phyloP scores from a whole-genome alignment of 352 stramenopile species.

The Pythium chondricola region DNA sequence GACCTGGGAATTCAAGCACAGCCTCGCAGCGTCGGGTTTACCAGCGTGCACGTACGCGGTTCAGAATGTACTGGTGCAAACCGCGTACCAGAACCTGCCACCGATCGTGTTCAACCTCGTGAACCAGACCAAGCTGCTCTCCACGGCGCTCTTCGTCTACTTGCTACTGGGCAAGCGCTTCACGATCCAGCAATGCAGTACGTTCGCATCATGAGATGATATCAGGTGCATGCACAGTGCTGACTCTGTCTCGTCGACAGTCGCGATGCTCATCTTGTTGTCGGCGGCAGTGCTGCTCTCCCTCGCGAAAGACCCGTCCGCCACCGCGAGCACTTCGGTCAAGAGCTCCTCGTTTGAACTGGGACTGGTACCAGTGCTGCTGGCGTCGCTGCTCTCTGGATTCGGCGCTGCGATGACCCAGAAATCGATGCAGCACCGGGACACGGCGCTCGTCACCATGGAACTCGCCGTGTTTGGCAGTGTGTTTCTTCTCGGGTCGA shows the following conservation, averaged over 20 bases:
- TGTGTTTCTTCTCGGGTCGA: slow-evolving; percentile 54
- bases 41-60: slow-evolving; percentile 82
- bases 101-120: slow-evolving; percentile 84
- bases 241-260: slow-evolving; percentile 9
- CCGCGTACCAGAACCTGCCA: slow-evolving; percentile 75
- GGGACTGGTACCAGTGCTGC: slow-evolving; percentile 58
- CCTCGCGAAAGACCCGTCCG: slow-evolving; percentile 38
- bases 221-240: not conserved
- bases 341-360: slow-evolving; percentile 40
- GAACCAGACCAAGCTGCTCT: slow-evolving; percentile 86
- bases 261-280: slow-evolving; percentile 68
- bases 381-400: slow-evolving; percentile 68
- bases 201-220: no score
- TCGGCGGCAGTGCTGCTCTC: slow-evolving; percentile 61
- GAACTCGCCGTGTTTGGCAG: slow-evolving; percentile 75
- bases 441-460: slow-evolving; percentile 72
- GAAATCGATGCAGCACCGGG: slow-evolving; percentile 70
- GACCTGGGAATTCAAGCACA: slow-evolving; percentile 53
- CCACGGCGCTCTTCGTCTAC: slow-evolving; percentile 76
- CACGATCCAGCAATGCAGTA: slow-evolving; percentile 53
- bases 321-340: not conserved
- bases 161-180: slow-evolving; percentile 68
- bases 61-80: slow-evolving; percentile 83
- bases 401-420: slow-evolving; percentile 74
- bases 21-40: slow-evolving; percentile 56